These are phyloP conservation scores for Crepidotus variabilis DNA, from an alignment of 768 basidiomycete genomes.

Conservation along the genomic window DNA sequence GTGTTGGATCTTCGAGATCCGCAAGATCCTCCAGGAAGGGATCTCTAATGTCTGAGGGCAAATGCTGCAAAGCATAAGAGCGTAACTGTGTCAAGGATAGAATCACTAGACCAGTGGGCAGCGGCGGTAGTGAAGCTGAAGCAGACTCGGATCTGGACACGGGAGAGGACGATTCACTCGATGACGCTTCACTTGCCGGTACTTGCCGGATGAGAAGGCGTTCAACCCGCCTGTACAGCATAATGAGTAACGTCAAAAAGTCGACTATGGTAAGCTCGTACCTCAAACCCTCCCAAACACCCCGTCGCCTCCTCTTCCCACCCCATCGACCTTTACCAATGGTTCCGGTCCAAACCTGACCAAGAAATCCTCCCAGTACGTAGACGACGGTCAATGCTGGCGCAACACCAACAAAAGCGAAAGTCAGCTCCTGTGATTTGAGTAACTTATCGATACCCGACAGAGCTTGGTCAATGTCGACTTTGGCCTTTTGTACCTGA, in stretches of 20 bases:
- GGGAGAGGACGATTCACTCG: background rate
- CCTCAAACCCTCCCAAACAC: conserved; percentile 70
- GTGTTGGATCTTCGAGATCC: conserved; percentile 70
- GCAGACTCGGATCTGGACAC: conserved; percentile 11
- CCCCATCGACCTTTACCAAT: conserved; percentile 51
- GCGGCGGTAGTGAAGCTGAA: conserved; percentile 35
- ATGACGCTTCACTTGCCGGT: background rate
- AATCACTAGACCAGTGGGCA: conserved; percentile 72
- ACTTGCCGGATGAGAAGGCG: conserved; percentile 47
- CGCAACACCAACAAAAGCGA: conserved; percentile 95
- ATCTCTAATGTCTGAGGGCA: conserved; percentile 51
- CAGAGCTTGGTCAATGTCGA: conserved; percentile 88
- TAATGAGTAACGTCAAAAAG: background rate
- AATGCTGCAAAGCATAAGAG: conserved; percentile 51
- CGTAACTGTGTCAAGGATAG: conserved; percentile 68
- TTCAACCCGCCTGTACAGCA: conserved; percentile 53
- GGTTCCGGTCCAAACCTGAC: conserved; percentile 45
- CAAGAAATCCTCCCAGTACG: conserved; percentile 48
- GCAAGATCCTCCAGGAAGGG: conserved; percentile 83
- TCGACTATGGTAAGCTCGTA: background rate
- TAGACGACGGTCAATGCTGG: conserved; percentile 84
- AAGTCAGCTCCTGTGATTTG: conserved; percentile 91
- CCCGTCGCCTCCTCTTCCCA: conserved; percentile 44
- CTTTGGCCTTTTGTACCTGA: conserved; percentile 95
- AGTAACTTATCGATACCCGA: conserved; percentile 91